Evolutionary conservation across 345 rosid species (phyloP).

Genomic region (Noccaea bulbosa): DNA sequence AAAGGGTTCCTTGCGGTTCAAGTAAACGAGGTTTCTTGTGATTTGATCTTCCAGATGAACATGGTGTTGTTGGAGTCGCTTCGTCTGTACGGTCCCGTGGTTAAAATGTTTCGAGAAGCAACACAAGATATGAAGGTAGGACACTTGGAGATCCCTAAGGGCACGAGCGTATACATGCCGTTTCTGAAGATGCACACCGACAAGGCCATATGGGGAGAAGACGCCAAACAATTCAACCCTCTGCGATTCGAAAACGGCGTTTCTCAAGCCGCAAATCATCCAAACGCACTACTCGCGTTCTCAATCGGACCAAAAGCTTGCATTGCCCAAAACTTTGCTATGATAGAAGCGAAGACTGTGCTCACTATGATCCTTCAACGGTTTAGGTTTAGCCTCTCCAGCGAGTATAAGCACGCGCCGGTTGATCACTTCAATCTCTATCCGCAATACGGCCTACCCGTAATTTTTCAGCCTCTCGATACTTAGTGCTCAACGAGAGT

Average conservation of each 20-base stretch:
- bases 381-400: conserved; percentile 10
- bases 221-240: conserved; percentile 4
- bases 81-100: conserved; percentile 12
- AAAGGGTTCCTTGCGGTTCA: neutral
- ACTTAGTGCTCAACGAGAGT: neutral
- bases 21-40: neutral
- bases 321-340: conserved; percentile 21
- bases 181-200: conserved; percentile 7
- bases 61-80: conserved; percentile 21
- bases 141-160: conserved; percentile 18
- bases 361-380: conserved; percentile 25
- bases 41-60: conserved; percentile 4
- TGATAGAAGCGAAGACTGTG: conserved; percentile 9
- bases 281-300: conserved; percentile 15
- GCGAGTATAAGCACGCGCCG: conserved; percentile 18
- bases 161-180: neutral
- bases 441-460: conserved; percentile 21
- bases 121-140: conserved; percentile 21
- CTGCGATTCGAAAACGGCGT: conserved; percentile 15
- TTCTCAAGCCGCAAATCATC: conserved; percentile 13
- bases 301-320: conserved; percentile 17
- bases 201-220: conserved; percentile 27
- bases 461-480: conserved; percentile 12
- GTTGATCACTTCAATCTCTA: conserved; percentile 12
- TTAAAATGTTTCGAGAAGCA: conserved; percentile 20